A percentile compares a stretch with the other conserved stretches of the same genome.
These are phyloP conservation scores for Cladophialophora carrionii DNA, from an alignment of 2,329 filamentous ascomycete genomes.

Conservation along the genomic window DNA sequence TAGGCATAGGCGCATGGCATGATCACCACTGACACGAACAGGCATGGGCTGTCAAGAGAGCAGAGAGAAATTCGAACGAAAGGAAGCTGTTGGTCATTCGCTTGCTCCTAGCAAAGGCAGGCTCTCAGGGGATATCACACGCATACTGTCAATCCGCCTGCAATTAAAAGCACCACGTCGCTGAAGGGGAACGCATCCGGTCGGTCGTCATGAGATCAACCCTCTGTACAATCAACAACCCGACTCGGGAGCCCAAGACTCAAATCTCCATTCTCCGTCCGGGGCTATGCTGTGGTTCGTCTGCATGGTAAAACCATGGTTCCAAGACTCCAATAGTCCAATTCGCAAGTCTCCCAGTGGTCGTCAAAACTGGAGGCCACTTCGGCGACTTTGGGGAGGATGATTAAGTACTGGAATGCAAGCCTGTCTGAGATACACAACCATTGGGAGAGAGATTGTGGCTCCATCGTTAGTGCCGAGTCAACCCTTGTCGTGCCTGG, in stretches of 20 bases:
- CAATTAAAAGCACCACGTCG: neutral
- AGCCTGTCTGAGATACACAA: neutral
- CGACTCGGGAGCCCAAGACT: neutral
- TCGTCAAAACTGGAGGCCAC: neutral
- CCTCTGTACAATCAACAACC: constrained; percentile 9
- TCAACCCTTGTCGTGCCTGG: constrained; percentile 52
- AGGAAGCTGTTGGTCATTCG: neutral
- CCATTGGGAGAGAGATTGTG: neutral
- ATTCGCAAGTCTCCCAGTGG: neutral
- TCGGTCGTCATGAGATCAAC: neutral
- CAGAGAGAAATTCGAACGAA: neutral
- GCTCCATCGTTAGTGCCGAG: constrained; percentile 33
- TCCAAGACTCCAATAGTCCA: constrained; percentile 2
- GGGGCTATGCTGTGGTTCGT: constrained; percentile 7
- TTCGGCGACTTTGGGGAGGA: neutral
- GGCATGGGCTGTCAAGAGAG: neutral
- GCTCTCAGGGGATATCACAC: neutral
- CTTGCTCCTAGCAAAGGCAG: neutral
- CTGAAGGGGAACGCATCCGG: neutral
- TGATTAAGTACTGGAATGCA: neutral
- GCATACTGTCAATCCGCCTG: neutral
- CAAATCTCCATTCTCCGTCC: neutral
- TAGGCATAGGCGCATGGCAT: neutral
- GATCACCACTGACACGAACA: neutral
- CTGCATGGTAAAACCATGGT: neutral